Conservation (phyloP, 2,329 filamentous ascomycete species). For the Cercospora beticola region DNA sequence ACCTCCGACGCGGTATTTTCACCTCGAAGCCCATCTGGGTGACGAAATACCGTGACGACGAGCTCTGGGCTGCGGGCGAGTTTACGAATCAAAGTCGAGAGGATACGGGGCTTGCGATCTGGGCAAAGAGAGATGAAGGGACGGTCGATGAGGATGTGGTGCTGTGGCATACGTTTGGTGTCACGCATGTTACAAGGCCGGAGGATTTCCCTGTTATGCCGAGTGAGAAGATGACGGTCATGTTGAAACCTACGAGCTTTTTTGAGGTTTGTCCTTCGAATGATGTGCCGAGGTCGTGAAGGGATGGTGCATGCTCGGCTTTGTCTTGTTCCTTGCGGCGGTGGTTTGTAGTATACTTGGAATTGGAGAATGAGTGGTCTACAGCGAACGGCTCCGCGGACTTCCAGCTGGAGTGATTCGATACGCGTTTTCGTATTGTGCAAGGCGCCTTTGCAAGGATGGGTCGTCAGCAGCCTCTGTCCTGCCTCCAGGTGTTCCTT, state of each 20-base stretch:
- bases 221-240: conserved; percentile 57
- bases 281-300: conserved; percentile 50
- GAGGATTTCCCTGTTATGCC: conserved; percentile 63
- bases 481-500: no score
- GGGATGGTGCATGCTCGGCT: no score
- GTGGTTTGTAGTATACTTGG: no score
- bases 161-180: conserved; percentile 43
- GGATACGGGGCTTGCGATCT: conserved; percentile 49
- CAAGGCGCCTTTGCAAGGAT: no score
- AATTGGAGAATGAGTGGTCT: no score
- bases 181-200: conserved; percentile 41
- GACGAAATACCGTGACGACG: background rate
- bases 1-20: background rate
- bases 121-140: background rate
- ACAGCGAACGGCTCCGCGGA: no score
- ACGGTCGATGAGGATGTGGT: conserved; percentile 49
- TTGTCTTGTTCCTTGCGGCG: no score
- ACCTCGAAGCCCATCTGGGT: background rate
- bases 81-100: conserved; percentile 24
- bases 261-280: conserved; percentile 59
- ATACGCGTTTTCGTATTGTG: no score
- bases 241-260: conserved; percentile 60
- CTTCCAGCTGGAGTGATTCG: no score
- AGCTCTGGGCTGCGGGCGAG: background rate
- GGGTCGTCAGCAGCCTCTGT: no score